Percentiles rank a stretch among this genome's conserved stretches.
Conservation (phyloP, 805 yeast species). For the Debaryomyces hansenii region DNA sequence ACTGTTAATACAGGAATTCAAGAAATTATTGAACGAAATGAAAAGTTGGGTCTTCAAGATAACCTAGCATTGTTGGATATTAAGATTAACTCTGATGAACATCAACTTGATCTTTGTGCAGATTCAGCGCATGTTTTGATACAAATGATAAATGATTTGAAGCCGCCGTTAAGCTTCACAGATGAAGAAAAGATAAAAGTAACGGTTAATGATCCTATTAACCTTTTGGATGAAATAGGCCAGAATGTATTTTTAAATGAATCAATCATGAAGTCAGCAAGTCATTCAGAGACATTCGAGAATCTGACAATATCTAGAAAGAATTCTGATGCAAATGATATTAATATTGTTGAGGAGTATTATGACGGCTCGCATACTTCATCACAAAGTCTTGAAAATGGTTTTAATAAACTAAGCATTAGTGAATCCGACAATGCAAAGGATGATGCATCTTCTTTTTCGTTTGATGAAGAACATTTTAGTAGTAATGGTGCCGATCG, state of each 20-base stretch:
- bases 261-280: constrained; percentile 19
- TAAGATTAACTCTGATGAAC: constrained; percentile 48
- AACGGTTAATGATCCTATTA: constrained; percentile 27
- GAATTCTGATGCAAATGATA: neutral
- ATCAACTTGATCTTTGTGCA: constrained; percentile 66
- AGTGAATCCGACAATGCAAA: constrained; percentile 2
- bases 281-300: neutral
- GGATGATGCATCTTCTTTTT: constrained; percentile 6
- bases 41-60: constrained; percentile 18
- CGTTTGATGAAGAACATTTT: constrained; percentile 29
- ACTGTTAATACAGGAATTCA: constrained; percentile 26
- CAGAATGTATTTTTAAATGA: constrained; percentile 27
- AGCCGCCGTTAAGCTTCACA: constrained; percentile 60
- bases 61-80: constrained; percentile 37
- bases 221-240: constrained; percentile 44
- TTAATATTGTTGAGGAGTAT: constrained; percentile 20
- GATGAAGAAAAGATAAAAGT: constrained; percentile 61
- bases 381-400: constrained; percentile 1
- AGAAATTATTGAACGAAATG: constrained; percentile 15
- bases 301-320: neutral
- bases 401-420: neutral
- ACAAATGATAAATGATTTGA: constrained; percentile 69
- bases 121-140: constrained; percentile 77
- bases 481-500: constrained; percentile 1
- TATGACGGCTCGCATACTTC: constrained; percentile 6